phyloP scores from a whole-genome alignment of 139 green algal species.

The Chlamydomonas incerta region DNA sequence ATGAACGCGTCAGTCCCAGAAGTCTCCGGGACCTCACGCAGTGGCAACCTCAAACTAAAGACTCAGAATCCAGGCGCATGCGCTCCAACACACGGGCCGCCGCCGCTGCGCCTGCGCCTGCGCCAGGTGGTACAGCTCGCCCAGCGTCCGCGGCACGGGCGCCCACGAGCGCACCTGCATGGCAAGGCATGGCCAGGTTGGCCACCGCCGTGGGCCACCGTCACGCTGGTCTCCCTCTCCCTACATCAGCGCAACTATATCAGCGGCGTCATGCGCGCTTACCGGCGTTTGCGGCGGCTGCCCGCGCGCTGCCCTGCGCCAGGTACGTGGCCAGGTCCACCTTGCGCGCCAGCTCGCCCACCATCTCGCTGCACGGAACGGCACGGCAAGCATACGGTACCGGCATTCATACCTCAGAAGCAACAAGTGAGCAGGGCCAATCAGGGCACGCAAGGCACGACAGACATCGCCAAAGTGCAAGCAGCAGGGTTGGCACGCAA shows the following conservation, averaged over 20 bases:
- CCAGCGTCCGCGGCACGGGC: background rate
- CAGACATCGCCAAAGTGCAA: too few species aligned
- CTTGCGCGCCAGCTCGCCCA: constrained; percentile 22
- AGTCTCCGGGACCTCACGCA: too few species aligned
- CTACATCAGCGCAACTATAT: background rate
- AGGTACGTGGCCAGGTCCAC: constrained; percentile 36
- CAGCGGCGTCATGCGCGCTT: background rate
- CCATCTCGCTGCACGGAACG: constrained; percentile 32
- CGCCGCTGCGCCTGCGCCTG: background rate
- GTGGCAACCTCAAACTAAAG: too few species aligned
- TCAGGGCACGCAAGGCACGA: too few species aligned
- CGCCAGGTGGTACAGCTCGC: background rate
- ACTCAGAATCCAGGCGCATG: background rate
- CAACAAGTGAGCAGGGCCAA: too few species aligned
- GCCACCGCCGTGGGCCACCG: background rate
- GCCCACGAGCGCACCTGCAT: background rate
- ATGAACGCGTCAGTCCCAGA: too few species aligned
- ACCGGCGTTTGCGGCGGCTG: constrained; percentile 22
- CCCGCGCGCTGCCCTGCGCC: constrained; percentile 20
- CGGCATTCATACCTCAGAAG: too few species aligned
- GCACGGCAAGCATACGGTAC: too few species aligned
- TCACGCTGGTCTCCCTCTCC: background rate
- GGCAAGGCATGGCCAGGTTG: too few species aligned
- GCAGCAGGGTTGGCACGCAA: too few species aligned
- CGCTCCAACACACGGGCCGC: background rate